Conservation (phyloP, 1,139 yeast genomes). For the Yamadazyma atlantica region DNA sequence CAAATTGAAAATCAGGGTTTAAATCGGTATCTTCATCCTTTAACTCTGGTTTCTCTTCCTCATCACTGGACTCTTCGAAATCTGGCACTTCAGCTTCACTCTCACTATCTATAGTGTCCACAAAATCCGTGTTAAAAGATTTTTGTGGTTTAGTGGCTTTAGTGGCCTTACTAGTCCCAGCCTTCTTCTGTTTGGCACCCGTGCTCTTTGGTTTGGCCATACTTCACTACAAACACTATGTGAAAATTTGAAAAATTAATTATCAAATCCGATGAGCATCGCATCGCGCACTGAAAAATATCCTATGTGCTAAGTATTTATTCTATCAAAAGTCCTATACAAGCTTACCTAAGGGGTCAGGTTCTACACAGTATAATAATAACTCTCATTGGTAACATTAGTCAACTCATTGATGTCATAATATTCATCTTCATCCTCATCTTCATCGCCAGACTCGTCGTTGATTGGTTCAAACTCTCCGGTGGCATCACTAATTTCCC, state of each 20-base stretch:
- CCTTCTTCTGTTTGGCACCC: constrained; percentile 15
- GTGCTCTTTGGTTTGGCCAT: constrained; percentile 10
- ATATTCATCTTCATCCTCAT: constrained; percentile 36
- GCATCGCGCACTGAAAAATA: neutral
- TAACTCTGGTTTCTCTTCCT: constrained; percentile 19
- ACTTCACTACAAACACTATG: neutral
- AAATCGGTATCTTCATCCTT: constrained; percentile 49
- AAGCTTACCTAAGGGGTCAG: neutral
- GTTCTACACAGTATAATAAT: constrained; percentile 31
- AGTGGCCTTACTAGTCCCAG: neutral
- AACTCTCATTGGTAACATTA: constrained; percentile 39
- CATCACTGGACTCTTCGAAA: constrained; percentile 25
- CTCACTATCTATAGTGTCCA: constrained; percentile 23
- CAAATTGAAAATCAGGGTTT: constrained; percentile 70
- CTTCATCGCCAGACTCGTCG: constrained; percentile 12
- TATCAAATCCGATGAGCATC: constrained; percentile 3
- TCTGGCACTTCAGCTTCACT: constrained; percentile 18
- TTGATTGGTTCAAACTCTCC: constrained; percentile 24
- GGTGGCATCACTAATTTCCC: constrained; percentile 9
- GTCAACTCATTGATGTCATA: constrained; percentile 46
- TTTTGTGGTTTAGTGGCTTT: neutral
- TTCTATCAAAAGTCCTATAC: too few species aligned
- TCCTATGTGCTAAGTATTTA: neutral
- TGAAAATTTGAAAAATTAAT: neutral
- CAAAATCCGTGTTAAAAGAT: constrained; percentile 9